These are phyloP conservation scores for Silene coronaria DNA, from an alignment of 179 eudicot genomes.

Conservation along the genomic window DNA sequence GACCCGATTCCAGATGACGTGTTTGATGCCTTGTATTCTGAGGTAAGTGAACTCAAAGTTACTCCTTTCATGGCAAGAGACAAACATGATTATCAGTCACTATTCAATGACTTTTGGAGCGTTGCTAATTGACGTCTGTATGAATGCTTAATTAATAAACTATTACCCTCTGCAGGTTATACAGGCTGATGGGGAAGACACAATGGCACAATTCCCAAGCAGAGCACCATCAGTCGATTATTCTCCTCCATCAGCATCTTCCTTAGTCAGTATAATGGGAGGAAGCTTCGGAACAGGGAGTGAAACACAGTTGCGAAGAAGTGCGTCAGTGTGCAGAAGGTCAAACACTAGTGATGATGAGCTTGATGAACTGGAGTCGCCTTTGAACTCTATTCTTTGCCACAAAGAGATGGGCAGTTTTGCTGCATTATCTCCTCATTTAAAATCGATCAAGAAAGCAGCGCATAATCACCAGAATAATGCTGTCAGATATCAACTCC, in stretches of 20 bases:
- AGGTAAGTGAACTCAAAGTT: constrained; percentile 41
- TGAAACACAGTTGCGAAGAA: constrained; percentile 31
- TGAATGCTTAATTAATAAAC: not conserved
- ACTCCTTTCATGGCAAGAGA: not conserved
- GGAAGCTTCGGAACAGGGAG: constrained; percentile 24
- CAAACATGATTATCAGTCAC: not conserved
- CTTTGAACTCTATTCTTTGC: constrained; percentile 27
- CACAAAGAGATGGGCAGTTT: constrained; percentile 13
- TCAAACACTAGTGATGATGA: constrained; percentile 50
- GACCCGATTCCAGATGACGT: constrained; percentile 58
- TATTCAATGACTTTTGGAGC: not conserved
- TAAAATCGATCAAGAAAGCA: constrained; percentile 6
- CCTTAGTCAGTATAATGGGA: constrained; percentile 25
- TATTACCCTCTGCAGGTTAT: constrained; percentile 19
- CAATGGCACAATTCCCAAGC: constrained; percentile 25
- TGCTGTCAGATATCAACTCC: constrained; percentile 30
- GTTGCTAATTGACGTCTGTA: too few relatives aligned
- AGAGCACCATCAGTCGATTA: constrained; percentile 35
- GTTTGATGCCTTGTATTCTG: constrained; percentile 55
- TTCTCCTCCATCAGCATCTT: constrained; percentile 31
- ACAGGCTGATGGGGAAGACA: constrained; percentile 22
- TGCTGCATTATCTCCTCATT: constrained; percentile 10
- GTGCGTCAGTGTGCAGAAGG: constrained; percentile 32
- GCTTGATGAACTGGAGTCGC: constrained; percentile 40
- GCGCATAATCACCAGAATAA: constrained; percentile 15